Evolutionary conservation across 306 rosid species (phyloP).

Genomic region (Medicago truncatula): DNA sequence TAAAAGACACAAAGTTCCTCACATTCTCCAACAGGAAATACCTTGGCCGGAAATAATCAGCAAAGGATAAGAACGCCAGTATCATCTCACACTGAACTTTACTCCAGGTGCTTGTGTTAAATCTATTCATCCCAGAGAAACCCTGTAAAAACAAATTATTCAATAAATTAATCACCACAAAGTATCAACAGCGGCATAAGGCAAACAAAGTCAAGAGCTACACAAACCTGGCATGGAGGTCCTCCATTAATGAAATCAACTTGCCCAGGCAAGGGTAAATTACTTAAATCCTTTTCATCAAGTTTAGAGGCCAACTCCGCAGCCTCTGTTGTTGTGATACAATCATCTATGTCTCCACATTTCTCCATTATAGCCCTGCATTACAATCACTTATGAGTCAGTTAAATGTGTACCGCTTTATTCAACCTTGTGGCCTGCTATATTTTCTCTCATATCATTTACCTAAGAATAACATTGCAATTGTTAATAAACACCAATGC

Average conservation of each 20-base stretch:
- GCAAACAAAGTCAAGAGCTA: conserved; percentile 18
- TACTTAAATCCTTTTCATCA: conserved; percentile 58
- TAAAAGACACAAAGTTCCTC: conserved; percentile 90
- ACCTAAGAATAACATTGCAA: conserved; percentile 95
- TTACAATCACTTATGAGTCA: conserved; percentile 37
- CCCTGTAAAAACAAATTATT: conserved; percentile 59
- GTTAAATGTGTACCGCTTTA: conserved; percentile 4
- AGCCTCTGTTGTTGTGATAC: conserved; percentile 85
- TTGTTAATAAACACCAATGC: conserved; percentile 78
- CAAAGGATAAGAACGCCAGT: conserved; percentile 91
- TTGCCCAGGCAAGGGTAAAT: conserved; percentile 86
- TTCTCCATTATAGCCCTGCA: conserved; percentile 91
- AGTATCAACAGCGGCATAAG: background rate
- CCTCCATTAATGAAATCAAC: conserved; percentile 99
- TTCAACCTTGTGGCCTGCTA: background rate
- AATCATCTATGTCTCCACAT: conserved; percentile 88
- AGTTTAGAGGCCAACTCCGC: conserved; percentile 70
- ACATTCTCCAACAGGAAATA: conserved; percentile 94
- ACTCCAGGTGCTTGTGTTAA: conserved; percentile 92
- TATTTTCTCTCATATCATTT: conserved; percentile 1
- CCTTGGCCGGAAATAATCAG: conserved; percentile 94
- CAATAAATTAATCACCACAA: background rate
- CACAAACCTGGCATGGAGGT: conserved; percentile 91
- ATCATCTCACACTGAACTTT: conserved; percentile 99
- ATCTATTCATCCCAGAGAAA: conserved; percentile 98